Base-by-base conservation (phyloP, 192 early-diverging fungal species). In the Backusella luteola region DNA sequence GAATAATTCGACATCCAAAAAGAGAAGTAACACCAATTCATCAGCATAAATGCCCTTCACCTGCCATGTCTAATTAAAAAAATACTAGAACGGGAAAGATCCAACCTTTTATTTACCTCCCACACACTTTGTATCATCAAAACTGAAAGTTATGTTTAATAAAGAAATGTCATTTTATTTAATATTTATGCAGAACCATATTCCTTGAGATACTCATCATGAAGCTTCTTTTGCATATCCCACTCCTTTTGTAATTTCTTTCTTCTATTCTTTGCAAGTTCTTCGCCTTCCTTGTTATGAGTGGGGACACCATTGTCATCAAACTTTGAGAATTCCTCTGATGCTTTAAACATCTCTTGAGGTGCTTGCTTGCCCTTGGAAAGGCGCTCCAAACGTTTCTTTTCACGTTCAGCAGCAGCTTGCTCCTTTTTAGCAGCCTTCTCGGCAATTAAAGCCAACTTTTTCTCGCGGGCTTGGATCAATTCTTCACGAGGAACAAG, bases 161-260 rank as follows among this genome's bases (percentile, higher is more conserved):
- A 44, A 44, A 44, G 15, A 63, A 63, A 63, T 63, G 23, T 3
- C 7, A 63, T 63, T 39, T 63, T 63, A 29, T 63, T 63, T 29
- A 39, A 63, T 29, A 23, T n/a, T 68, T 68, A 35, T 35, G 67
- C 67, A 35, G 34, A 35, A 14, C 35, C 35, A 35, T 44, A 75
- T 35, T 79, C 78, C 63, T 83, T 83, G 34, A 94, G 84, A 77
- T 95, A 98, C 81, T 96, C 91, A 59, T 89, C 86, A 77, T 99
- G 95, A 34, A 99, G 85, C 86, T 97, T 97, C 59, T 85, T 90
- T 85, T 99, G 98, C 8, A 82, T 87, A 17, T 94, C 92, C 77
- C 89, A 91, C 81, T 94, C 92, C 88, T 98, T 97, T 69, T 90
- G 81, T 56, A 97, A 84, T 85, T 96, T 96, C 89, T 98, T 98